These are phyloP conservation scores for Parachaetomium inaequale DNA, from an alignment of 495 filamentous ascomycete species.

Conservation along the genomic window DNA sequence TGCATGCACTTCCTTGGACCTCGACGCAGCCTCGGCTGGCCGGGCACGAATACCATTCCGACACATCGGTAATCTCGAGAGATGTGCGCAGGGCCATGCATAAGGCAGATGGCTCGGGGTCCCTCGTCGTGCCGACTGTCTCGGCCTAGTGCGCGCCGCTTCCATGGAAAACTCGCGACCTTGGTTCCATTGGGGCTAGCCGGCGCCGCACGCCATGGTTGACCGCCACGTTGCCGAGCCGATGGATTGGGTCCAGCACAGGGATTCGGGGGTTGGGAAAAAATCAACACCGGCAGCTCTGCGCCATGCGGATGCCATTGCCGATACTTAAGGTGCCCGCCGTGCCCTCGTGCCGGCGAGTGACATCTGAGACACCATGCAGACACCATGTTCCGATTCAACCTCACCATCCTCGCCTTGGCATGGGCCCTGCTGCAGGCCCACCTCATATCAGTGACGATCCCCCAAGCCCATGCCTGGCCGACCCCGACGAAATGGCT, in stretches of 20 bases:
- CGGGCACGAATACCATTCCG: constrained; percentile 27
- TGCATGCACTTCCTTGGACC: constrained; percentile 23
- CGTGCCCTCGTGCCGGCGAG: neutral
- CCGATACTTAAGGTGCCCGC: constrained; percentile 6
- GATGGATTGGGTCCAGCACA: constrained; percentile 11
- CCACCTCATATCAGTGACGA: neutral
- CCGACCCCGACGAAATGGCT: neutral
- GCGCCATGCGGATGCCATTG: neutral
- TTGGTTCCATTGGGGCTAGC: constrained; percentile 9
- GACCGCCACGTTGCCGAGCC: constrained; percentile 26
- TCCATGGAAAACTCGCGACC: constrained; percentile 6
- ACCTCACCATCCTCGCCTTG: neutral
- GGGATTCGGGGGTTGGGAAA: neutral
- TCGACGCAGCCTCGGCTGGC: constrained; percentile 19
- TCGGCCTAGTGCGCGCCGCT: constrained; percentile 15
- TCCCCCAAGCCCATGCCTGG: neutral
- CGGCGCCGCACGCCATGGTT: constrained; percentile 13
- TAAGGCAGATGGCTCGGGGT: neutral
- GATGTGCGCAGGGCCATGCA: constrained; percentile 4
- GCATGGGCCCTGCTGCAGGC: constrained; percentile 9
- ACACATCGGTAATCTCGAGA: constrained; percentile 27
- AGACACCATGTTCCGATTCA: constrained; percentile 4
- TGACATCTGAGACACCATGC: neutral
- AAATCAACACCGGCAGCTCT: constrained; percentile 9
- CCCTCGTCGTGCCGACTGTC: neutral